Evolutionary conservation across 768 basidiomycete genomes (phyloP), one percentile per base, ranked within the genome.

Genomic region (Russula olivacea): DNA sequence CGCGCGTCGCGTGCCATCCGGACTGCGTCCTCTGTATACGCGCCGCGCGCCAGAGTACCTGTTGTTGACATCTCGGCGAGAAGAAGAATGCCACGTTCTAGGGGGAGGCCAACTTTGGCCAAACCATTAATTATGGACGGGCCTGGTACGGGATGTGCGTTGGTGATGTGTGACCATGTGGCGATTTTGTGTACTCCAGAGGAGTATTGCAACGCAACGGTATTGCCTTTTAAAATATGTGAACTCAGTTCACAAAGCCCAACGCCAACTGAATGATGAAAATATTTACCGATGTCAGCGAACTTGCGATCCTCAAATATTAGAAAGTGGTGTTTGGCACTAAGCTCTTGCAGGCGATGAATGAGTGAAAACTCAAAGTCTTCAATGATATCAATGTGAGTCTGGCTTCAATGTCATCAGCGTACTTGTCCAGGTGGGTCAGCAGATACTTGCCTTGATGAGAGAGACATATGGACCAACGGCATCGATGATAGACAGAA

Each of bases 231-330:
- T 69, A 23, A 12, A 21, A 47, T 38, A 9, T n/a, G 43, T 19
- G 11, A 11, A 36, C 1, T 54, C 23, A 61, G 43, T 14, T 45
- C 53, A 10, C 36, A 28, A 36, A 45, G 19, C 10, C 3, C 9
- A 12, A 58, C 30, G 17, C 8, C 47, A 25, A 9, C 47, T 36
- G 57, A 15, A 23, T 34, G 1, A 7, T 8, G 11, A 30, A 7
- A 23, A 15, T 11, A 68, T 82, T 69, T 66, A 94, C 96, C 96
- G 57, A 99, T 98, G 74, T 99, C 97, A 4, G 97, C 96, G 70
- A 99, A 99, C 75, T 99, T 99, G 67, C 97, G 81, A 77, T 99
- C 97, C 77, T 98, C 97, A 69, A 98, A 99, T 69, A 98, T 94
- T 57, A 96, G 74, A 76, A 98, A 99, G 70, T 97, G 92, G 66